Base-by-base conservation (phyloP, 805 yeast species). In the Candida krabiensis region DNA sequence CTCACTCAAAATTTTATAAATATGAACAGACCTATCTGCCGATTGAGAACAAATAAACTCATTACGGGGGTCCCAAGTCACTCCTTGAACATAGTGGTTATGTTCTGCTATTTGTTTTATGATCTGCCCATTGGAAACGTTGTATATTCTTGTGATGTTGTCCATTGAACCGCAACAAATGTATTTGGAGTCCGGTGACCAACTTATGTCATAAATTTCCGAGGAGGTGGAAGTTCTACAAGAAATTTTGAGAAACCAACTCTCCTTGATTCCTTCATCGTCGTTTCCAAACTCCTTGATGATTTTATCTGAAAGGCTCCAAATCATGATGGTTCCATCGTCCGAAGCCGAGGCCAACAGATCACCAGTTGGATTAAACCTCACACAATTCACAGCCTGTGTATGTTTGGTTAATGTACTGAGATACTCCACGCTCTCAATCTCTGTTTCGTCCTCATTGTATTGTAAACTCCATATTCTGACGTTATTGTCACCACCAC, bases 401-500 rank as follows among this genome's bases (percentile, higher is more conserved):
- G 93, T 86, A 58, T 93, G 99, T 51, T 88, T 89, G 3, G 83
- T 62, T 35, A 93, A 70, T 0, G 96, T 87, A 13, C 93, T 77
- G 19, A 89, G 66, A 58, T 89, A 91, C 43, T 80, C 84, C 13
- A 89, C 84, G 0, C 75, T 56, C 6, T 35, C 47, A 9, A 60
- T 52, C n/a, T 49, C 51, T 4, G 46, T 41, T 4, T 38, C 52
- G 9, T 47, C 50, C 4, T 47, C 53, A 19, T 48, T 39, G 33
- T 52, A 60, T 2, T 37, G 31, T 21, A 58, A 40, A 30, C 51
- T 48, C 70, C 70, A 65, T 18, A 65, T 49, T 35, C 97, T 70
- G n/a, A 88, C 83, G 50, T 86, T 86, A 57, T 84, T 86, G 61
- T 93, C 99, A 28, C 97, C 97, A 17, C 98, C 98, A 0, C 88